phyloP scores from a whole-genome alignment of 1,284 basidiomycete genomes.

The Neolentinus lepideus region DNA sequence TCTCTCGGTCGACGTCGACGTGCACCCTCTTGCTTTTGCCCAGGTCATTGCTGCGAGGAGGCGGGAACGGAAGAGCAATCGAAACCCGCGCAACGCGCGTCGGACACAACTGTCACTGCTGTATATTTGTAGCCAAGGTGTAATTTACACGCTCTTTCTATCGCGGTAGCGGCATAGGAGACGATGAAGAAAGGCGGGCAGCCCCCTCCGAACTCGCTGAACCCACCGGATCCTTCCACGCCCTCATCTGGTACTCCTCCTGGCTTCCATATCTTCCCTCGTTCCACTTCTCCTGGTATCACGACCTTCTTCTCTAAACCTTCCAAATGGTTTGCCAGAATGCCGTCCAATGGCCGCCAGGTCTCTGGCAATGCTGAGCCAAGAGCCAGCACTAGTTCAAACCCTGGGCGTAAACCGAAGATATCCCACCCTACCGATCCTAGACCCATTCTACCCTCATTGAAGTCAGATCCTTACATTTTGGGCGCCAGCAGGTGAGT shows the following conservation, averaged over 20 bases:
- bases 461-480: slow-evolving; percentile 25
- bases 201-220: not conserved
- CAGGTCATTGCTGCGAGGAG: not conserved
- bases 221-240: not conserved
- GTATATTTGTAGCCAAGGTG: not conserved
- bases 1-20: not conserved
- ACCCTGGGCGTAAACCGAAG: slow-evolving; percentile 57
- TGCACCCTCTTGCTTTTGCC: not conserved
- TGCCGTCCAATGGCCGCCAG: slow-evolving; percentile 28
- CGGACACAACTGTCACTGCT: not conserved
- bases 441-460: slow-evolving; percentile 48
- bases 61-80: not conserved
- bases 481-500: slow-evolving; percentile 41
- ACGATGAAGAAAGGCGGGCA: not conserved
- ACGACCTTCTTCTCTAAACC: slow-evolving; percentile 37
- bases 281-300: slow-evolving; percentile 25
- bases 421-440: slow-evolving; percentile 79
- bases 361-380: slow-evolving; percentile 32
- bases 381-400: slow-evolving; percentile 45
- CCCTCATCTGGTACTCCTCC: not conserved
- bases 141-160: not conserved
- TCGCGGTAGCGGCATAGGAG: not conserved
- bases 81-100: not conserved
- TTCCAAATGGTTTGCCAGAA: slow-evolving; percentile 40
- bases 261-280: slow-evolving; percentile 17